Evolutionary conservation across 179 eudicot genomes (phyloP).

Genomic region (Beta macrorhiza): DNA sequence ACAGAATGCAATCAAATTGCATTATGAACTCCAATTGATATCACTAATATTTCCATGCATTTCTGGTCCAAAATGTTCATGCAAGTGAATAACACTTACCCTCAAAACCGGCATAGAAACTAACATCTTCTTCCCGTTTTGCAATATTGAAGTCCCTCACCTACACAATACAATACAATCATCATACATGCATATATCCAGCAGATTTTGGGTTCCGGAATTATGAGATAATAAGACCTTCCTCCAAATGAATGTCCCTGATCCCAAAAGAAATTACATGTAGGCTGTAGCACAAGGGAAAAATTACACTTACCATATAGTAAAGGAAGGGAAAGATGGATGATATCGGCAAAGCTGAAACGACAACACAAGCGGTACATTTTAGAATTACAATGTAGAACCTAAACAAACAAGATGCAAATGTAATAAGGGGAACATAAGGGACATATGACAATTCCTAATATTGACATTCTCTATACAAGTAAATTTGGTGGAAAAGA

Average conservation of each 20-base stretch:
- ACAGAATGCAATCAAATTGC: constrained; percentile 14
- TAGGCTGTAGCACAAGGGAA: background rate
- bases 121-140: constrained; percentile 63
- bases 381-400: constrained; percentile 14
- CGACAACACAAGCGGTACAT: constrained; percentile 10
- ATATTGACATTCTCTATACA: background rate
- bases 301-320: constrained; percentile 49
- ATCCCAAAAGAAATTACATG: background rate
- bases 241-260: background rate
- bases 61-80: background rate
- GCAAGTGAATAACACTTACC: constrained; percentile 38
- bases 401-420: constrained; percentile 12
- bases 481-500: background rate
- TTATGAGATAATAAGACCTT: too few relatives aligned
- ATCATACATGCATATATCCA: background rate
- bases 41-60: background rate
- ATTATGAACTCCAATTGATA: background rate
- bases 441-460: background rate
- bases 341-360: constrained; percentile 71
- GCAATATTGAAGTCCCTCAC: constrained; percentile 65
- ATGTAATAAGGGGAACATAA: background rate
- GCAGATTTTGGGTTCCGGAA: background rate
- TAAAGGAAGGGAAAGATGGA: constrained; percentile 72
- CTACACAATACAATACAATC: constrained; percentile 28
- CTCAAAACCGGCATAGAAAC: constrained; percentile 75